Evolutionary conservation across 2,329 filamentous ascomycete genomes (phyloP).

Genomic region (Pseudodiploospora longispora): DNA sequence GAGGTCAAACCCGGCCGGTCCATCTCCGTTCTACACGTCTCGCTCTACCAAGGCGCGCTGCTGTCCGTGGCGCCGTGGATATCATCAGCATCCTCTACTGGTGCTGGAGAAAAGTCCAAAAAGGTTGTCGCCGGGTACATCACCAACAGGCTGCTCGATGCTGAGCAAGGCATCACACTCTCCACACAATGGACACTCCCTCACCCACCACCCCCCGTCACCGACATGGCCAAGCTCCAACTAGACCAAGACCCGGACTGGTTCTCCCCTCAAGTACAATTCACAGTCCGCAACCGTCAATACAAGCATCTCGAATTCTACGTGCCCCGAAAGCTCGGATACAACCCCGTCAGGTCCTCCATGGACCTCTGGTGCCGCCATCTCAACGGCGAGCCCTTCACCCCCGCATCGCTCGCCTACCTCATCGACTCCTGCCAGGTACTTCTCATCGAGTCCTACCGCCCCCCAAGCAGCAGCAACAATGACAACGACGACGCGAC

Average conservation of each 20-base stretch:
- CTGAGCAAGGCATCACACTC: conserved; percentile 23
- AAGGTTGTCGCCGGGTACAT: conserved; percentile 30
- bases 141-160: conserved; percentile 27
- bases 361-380: conserved; percentile 52
- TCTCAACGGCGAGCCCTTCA: conserved; percentile 52
- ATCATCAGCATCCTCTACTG: conserved; percentile 11
- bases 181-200: conserved; percentile 17
- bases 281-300: too few species aligned
- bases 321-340: too few species aligned
- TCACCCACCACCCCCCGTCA: conserved; percentile 11
- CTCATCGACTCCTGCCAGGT: conserved; percentile 59
- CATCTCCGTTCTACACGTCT: conserved; percentile 33
- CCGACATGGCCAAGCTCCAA: conserved; percentile 18
- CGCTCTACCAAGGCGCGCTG: conserved; percentile 32
- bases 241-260: conserved; percentile 22
- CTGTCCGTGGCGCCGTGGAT: conserved; percentile 26
- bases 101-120: conserved; percentile 14
- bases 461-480: conserved; percentile 16
- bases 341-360: not conserved
- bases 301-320: too few species aligned
- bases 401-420: conserved; percentile 54
- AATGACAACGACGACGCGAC: conserved; percentile 6
- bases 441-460: conserved; percentile 50
- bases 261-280: conserved; percentile 4
- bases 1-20: conserved; percentile 34